Evolutionary conservation across 345 rosid genomes (phyloP).

Genomic region (Eucalyptus sideroxylon): DNA sequence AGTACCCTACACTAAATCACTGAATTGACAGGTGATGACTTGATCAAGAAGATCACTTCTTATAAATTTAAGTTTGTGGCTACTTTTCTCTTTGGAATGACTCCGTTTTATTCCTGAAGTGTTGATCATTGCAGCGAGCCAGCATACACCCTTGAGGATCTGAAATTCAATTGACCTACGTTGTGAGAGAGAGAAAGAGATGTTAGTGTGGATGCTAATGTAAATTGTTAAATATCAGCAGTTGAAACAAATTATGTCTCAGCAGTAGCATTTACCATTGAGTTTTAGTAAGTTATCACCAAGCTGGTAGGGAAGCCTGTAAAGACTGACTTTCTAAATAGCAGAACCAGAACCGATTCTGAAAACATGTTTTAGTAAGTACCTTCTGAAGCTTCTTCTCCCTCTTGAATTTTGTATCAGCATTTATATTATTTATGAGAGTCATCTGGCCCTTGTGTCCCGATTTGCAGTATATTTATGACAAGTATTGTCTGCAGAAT

Average conservation of each 20-base stretch:
- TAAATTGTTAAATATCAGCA: not conserved
- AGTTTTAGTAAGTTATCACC: not conserved
- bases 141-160: not conserved
- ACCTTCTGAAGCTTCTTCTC: not conserved
- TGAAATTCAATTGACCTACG: not conserved
- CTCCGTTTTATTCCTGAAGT: not conserved
- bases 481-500: not conserved
- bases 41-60: not conserved
- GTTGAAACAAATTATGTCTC: not conserved
- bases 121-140: not conserved
- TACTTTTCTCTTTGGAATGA: not conserved
- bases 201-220: not conserved
- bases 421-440: not conserved
- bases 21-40: not conserved
- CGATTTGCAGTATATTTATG: not conserved
- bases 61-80: not conserved
- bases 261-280: not conserved
- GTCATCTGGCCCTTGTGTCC: not conserved
- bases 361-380: not conserved
- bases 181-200: not conserved
- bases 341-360: not conserved
- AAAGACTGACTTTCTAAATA: not conserved
- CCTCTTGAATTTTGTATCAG: not conserved
- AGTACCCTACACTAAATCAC: not conserved
- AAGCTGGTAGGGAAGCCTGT: not conserved